Conservation (phyloP, 345 rosid species). For the Draba incana region DNA sequence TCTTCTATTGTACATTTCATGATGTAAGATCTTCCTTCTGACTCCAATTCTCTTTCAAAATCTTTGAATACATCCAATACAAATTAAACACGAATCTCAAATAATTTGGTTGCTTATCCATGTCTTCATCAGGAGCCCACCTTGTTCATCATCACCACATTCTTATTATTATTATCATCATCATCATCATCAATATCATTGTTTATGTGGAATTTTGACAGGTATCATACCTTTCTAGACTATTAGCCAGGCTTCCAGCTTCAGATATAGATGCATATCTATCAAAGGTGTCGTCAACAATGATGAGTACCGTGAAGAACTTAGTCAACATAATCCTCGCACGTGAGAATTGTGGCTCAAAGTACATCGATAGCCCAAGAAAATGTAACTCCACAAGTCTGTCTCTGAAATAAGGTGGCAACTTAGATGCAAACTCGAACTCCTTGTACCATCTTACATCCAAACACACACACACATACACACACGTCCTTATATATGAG, state of each 20-base stretch:
- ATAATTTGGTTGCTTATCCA: slow-evolving; percentile 9
- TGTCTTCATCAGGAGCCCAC: slow-evolving; percentile 18
- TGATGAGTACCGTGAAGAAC: neutral
- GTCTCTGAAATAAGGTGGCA: slow-evolving; percentile 33
- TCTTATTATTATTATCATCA: neutral
- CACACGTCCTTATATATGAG: no score
- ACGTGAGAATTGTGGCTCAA: slow-evolving; percentile 15
- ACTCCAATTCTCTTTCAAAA: neutral
- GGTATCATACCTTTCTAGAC: slow-evolving; percentile 5
- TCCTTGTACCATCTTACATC: slow-evolving; percentile 31
- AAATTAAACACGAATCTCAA: slow-evolving; percentile 12
- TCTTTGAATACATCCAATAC: slow-evolving; percentile 7
- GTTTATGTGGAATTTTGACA: neutral
- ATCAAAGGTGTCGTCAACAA: slow-evolving; percentile 11
- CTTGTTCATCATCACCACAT: neutral
- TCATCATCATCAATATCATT: neutral
- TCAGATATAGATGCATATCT: slow-evolving; percentile 26
- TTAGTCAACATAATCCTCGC: slow-evolving; percentile 16
- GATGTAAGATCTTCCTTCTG: slow-evolving; percentile 19
- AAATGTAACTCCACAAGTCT: slow-evolving; percentile 8
- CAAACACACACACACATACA: neutral
- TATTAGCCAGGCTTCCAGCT: slow-evolving; percentile 8
- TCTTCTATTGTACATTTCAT: neutral
- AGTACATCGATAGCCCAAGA: neutral
- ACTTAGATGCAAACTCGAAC: neutral